Percentiles rank a stretch among this genome's conserved stretches.
These are phyloP conservation scores for Phialocephala sp. DNA, from an alignment of 2,329 filamentous ascomycete genomes.

Conservation along the genomic window DNA sequence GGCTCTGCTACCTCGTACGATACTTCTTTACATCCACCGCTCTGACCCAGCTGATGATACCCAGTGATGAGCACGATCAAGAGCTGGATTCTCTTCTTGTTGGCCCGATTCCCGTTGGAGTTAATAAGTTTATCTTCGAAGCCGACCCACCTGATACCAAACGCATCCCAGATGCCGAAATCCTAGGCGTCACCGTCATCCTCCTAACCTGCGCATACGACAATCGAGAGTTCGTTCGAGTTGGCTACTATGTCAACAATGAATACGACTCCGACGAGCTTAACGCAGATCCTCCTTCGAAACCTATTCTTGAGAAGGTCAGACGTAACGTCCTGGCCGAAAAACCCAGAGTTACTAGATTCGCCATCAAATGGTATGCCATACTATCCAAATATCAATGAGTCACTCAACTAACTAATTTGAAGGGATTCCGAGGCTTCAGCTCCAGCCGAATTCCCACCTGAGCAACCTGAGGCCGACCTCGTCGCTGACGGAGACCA, in stretches of 20 bases:
- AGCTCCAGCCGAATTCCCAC: conserved; percentile 93
- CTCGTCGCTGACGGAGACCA: conserved; percentile 81
- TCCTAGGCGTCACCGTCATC: conserved; percentile 95
- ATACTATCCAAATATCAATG: conserved; percentile 1
- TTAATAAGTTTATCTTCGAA: conserved; percentile 99
- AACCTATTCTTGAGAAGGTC: conserved; percentile 91
- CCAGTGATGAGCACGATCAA: conserved; percentile 80
- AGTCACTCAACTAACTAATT: conserved; percentile 34
- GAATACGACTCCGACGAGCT: conserved; percentile 95
- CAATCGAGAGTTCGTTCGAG: conserved; percentile 93
- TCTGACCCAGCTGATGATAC: conserved; percentile 25
- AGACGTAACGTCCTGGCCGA: conserved; percentile 91
- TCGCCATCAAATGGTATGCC: conserved; percentile 95
- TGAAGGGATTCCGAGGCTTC: conserved; percentile 95
- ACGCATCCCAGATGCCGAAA: conserved; percentile 92
- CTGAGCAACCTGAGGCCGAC: conserved; percentile 96
- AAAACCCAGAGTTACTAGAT: conserved; percentile 96
- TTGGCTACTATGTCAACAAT: conserved; percentile 99
- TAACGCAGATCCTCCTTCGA: conserved; percentile 85
- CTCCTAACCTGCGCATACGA: conserved; percentile 97
- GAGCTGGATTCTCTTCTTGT: conserved; percentile 97
- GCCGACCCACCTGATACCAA: conserved; percentile 89
- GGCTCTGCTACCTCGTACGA: conserved; percentile 95
- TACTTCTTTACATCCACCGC: conserved; percentile 19
- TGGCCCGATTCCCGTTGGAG: conserved; percentile 93